phyloP scores from a whole-genome alignment of 2,329 filamentous ascomycete genomes.

The Fusarium agapanthi region DNA sequence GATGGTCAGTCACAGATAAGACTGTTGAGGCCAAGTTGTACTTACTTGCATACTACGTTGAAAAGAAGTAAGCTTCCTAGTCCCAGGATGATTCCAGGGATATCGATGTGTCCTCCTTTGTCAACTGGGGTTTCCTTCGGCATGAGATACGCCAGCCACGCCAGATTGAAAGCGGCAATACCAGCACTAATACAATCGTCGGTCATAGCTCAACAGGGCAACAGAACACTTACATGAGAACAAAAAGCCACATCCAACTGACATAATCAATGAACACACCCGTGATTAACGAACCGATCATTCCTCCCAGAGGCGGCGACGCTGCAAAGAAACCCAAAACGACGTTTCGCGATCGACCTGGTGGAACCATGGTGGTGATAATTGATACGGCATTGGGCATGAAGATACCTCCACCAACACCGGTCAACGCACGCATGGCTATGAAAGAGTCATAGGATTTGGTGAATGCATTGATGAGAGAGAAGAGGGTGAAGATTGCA shows the following conservation, averaged over 20 bases:
- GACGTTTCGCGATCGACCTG: slow-evolving; percentile 48
- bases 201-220: rapidly evolving
- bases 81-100: slow-evolving; percentile 35
- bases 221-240: neutral
- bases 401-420: slow-evolving; percentile 58
- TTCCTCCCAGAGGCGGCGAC: slow-evolving; percentile 51
- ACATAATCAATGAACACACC: neutral
- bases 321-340: slow-evolving; percentile 30
- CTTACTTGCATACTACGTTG: slow-evolving; percentile 61
- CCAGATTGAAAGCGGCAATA: slow-evolving; percentile 1
- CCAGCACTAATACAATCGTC: neutral
- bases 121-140: slow-evolving; percentile 37
- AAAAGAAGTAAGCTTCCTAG: slow-evolving; percentile 55
- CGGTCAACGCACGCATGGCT: slow-evolving; percentile 55
- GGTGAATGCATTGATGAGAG: slow-evolving; percentile 55
- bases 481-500: slow-evolving; percentile 52
- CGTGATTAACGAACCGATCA: neutral
- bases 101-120: slow-evolving; percentile 39
- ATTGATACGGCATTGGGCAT: slow-evolving; percentile 63
- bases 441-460: slow-evolving; percentile 53
- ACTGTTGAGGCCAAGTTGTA: neutral
- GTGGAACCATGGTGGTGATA: slow-evolving; percentile 57
- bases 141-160: slow-evolving; percentile 2
- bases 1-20: rapidly evolving
- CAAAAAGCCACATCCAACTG: slow-evolving; percentile 7